Evolutionary conservation across 441 rosid species (phyloP).

Genomic region (Hypseocharis bilobata): DNA sequence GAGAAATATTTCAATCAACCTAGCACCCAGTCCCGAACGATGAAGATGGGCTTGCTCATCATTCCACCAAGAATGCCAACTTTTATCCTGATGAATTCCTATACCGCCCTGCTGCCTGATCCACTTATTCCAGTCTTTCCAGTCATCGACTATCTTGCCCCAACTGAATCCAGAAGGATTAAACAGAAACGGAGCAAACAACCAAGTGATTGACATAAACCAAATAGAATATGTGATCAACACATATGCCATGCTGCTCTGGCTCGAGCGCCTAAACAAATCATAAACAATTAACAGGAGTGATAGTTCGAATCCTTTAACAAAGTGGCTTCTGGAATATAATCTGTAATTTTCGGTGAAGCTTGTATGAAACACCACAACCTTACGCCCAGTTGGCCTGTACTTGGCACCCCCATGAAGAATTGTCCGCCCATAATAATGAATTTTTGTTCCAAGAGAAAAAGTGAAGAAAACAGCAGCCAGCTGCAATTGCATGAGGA

Average conservation of each 20-base stretch:
- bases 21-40: slow-evolving; percentile 63
- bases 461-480: slow-evolving; percentile 96
- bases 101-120: slow-evolving; percentile 93
- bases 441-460: slow-evolving; percentile 88
- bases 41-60: slow-evolving; percentile 87
- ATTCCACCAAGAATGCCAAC: slow-evolving; percentile 99
- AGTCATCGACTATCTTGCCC: slow-evolving; percentile 83
- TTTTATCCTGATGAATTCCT: slow-evolving; percentile 85
- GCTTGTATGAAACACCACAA: slow-evolving; percentile 84
- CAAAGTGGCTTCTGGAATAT: slow-evolving; percentile 88
- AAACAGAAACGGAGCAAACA: slow-evolving; percentile 86
- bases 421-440: slow-evolving; percentile 82
- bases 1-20: slow-evolving; percentile 62
- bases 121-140: slow-evolving; percentile 99
- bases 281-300: slow-evolving; percentile 75
- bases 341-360: slow-evolving; percentile 86
- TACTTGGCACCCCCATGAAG: slow-evolving; percentile 90
- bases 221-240: slow-evolving; percentile 82
- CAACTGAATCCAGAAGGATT: slow-evolving; percentile 85
- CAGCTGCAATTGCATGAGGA: slow-evolving; percentile 92
- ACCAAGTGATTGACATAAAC: slow-evolving; percentile 95
- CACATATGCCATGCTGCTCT: slow-evolving; percentile 80
- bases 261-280: slow-evolving; percentile 68
- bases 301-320: slow-evolving; percentile 76
- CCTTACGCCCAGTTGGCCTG: slow-evolving; percentile 92